Evolutionary conservation across 257 asterid genomes (phyloP).

Genomic region (Marsdenia floribunda): DNA sequence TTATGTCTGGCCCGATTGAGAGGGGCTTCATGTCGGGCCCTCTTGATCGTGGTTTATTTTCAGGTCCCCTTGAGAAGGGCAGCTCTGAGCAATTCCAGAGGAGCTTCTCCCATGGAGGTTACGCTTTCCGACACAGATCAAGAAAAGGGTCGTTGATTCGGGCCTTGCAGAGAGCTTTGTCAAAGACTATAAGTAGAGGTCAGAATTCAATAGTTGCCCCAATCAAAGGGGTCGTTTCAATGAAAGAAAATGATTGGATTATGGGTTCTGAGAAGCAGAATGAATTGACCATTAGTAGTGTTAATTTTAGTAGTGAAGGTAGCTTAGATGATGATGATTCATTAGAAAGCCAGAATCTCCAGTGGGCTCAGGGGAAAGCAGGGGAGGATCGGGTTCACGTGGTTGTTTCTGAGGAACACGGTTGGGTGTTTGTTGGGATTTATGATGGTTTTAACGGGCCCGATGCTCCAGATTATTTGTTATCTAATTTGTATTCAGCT

Average conservation of each 20-base stretch:
- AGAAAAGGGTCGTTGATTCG: slow-evolving; percentile 57
- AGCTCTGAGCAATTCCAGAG: slow-evolving; percentile 59
- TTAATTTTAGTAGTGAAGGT: slow-evolving; percentile 66
- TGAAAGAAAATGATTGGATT: slow-evolving; percentile 62
- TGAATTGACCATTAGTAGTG: slow-evolving; percentile 65
- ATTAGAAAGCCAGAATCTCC: slow-evolving; percentile 57
- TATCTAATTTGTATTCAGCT: slow-evolving; percentile 70
- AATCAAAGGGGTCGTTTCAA: slow-evolving; percentile 54
- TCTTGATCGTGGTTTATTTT: slow-evolving; percentile 58
- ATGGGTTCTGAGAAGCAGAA: slow-evolving; percentile 61
- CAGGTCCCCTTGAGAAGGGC: slow-evolving; percentile 73
- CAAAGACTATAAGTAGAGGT: slow-evolving; percentile 63
- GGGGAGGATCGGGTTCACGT: slow-evolving; percentile 98
- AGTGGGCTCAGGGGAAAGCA: slow-evolving; percentile 99
- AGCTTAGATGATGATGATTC: slow-evolving; percentile 71
- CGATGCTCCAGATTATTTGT: slow-evolving; percentile 82
- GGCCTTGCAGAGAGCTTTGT: slow-evolving; percentile 60
- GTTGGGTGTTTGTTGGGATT: slow-evolving; percentile 94
- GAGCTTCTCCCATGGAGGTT: slow-evolving; percentile 82
- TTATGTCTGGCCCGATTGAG: slow-evolving; percentile 86
- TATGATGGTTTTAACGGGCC: slow-evolving; percentile 97
- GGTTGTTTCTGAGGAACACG: slow-evolving; percentile 88
- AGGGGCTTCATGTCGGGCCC: slow-evolving; percentile 80
- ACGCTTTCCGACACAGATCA: slow-evolving; percentile 52
- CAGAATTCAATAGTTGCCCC: slow-evolving; percentile 91